Base-by-base conservation (phyloP, 805 yeast genomes). In the Wickerhamomyces tratensis region DNA sequence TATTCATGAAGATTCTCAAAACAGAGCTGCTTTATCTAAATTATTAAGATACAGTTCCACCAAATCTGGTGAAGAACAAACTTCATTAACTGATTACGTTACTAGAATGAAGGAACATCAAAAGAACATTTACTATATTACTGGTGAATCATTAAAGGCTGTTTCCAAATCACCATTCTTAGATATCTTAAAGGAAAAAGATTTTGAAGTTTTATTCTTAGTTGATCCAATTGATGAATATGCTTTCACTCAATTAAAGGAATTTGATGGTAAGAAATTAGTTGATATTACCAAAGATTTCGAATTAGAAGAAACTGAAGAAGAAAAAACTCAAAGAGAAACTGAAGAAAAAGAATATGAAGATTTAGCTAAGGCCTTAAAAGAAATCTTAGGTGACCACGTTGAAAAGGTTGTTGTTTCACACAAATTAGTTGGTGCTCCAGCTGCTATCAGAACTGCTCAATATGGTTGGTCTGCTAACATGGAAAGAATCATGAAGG, bases 401-500 rank as follows among this genome's bases (percentile, higher is more conserved):
- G 98, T 93, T 61, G 99, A 93, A 78, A 93, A 93, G 79, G 98
- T 94, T 71, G 88, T 89, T 65, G 96, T 93, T 53, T 88, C 98
- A 53, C 94, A 91, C 76, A 88, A 87, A 74, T 80, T 93, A 64
- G 87, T 89, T 59, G 97, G 89, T 64, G 89, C 98, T 46, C 99
- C 99, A 69, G 98, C 98, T 68, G 98, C 98, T 58, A 93, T 93
- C 68, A 88, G 98, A 81, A 93, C 98, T 57, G 98, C 97, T 57
- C 98, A 93, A 77, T 93, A 93, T 69, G 98, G 99, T 69, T 93
- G 99, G 99, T 93, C 98, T 56, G 99, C 99, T 63, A 93, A 93
- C 79, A 93, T 93, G 98, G 99, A 93, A 79, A 91, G 98, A 84
- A 93, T 93, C 79, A 93, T 93, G 99, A 93, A 93, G 79, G 98